phyloP scores from a whole-genome alignment of 805 yeast species.

The Torulaspora indica region DNA sequence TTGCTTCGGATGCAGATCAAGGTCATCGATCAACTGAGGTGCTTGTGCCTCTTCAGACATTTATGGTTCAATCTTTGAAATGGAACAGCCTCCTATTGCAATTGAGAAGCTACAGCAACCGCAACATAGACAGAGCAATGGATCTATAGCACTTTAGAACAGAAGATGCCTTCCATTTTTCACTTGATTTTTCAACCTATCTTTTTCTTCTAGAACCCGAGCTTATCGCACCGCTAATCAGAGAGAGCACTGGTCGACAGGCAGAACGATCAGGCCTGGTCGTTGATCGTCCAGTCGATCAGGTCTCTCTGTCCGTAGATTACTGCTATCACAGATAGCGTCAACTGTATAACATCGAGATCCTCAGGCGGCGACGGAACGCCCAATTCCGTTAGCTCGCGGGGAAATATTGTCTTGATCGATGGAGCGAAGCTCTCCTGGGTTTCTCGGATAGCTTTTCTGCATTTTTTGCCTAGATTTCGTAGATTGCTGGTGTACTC shows the following conservation, averaged over 20 bases:
- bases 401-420: conserved; percentile 4
- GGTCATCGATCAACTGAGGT: conserved; percentile 34
- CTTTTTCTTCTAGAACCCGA: neutral
- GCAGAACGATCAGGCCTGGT: neutral
- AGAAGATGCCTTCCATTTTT: neutral
- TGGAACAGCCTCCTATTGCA: too few relatives aligned
- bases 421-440: conserved; percentile 3
- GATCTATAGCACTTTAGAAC: neutral
- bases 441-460: conserved; percentile 1
- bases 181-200: neutral
- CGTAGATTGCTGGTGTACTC: conserved; percentile 28
- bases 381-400: conserved; percentile 8
- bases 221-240: conserved; percentile 1
- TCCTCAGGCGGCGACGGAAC: conserved; percentile 7
- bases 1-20: conserved; percentile 18
- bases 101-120: neutral
- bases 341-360: conserved; percentile 18
- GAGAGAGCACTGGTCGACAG: neutral
- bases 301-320: conserved; percentile 31
- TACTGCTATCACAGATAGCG: conserved; percentile 20
- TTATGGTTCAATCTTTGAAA: too few relatives aligned
- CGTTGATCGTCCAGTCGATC: conserved; percentile 14
- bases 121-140: neutral
- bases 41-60: conserved; percentile 37
- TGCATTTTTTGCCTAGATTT: conserved; percentile 31